Evolutionary conservation across 1,139 yeast genomes (phyloP).

Genomic region (Kodamaea derodonti): DNA sequence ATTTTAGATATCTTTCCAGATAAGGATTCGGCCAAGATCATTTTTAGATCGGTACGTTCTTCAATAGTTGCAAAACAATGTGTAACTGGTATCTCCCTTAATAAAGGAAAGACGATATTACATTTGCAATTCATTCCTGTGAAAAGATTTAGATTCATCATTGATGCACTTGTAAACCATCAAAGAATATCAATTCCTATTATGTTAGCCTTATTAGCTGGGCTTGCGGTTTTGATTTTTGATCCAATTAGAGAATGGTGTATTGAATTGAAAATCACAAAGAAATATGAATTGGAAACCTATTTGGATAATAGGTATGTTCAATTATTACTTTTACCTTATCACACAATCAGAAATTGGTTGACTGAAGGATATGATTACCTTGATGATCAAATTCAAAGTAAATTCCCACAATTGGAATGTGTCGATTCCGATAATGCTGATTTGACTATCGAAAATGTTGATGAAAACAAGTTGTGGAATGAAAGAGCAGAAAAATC

Average conservation of each 20-base stretch:
- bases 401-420: conserved; percentile 3
- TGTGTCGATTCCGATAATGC: conserved; percentile 2
- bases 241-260: conserved; percentile 89
- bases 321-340: conserved; percentile 26
- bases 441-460: conserved; percentile 13
- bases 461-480: conserved; percentile 50
- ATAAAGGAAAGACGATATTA: conserved; percentile 50
- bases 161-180: conserved; percentile 64
- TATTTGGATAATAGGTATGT: conserved; percentile 31
- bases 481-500: conserved; percentile 66
- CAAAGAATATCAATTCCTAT: conserved; percentile 74
- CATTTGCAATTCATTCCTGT: conserved; percentile 71
- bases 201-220: conserved; percentile 49
- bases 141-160: conserved; percentile 47
- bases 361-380: conserved; percentile 27
- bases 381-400: conserved; percentile 13
- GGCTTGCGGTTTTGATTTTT: conserved; percentile 77
- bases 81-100: conserved; percentile 68
- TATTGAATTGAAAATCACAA: conserved; percentile 69
- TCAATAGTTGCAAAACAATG: conserved; percentile 91
- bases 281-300: conserved; percentile 32
- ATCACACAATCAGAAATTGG: conserved; percentile 20
- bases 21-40: conserved; percentile 50
- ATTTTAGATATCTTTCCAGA: conserved; percentile 69
- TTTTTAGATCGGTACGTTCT: conserved; percentile 54